phyloP scores from a whole-genome alignment of 2,329 filamentous ascomycete genomes.

The Phyllosticta citribraziliensis region DNA sequence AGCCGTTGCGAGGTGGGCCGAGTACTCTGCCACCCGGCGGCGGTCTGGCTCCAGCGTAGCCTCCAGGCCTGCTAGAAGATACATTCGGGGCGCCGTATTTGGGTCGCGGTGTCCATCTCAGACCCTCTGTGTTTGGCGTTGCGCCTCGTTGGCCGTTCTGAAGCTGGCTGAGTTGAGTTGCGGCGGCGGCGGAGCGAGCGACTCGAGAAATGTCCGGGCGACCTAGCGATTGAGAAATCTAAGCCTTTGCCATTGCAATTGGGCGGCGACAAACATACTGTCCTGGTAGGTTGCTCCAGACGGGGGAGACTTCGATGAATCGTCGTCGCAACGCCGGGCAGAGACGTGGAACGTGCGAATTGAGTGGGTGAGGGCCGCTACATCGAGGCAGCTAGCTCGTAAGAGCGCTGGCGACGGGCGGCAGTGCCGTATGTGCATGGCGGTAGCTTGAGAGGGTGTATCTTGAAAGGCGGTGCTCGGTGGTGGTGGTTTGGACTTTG shows the following conservation, averaged over 20 bases:
- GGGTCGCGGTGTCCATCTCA: not conserved
- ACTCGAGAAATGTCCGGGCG: not conserved
- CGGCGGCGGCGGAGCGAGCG: not conserved
- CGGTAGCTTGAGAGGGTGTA: not conserved
- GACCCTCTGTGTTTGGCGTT: not conserved
- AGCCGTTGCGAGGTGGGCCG: not conserved
- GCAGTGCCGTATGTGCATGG: conserved; percentile 6
- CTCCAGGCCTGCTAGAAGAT: not conserved
- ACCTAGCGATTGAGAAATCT: not conserved
- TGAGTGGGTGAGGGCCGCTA: not conserved
- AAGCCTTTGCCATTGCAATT: not conserved
- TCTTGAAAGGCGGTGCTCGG: not conserved
- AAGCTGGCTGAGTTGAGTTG: not conserved
- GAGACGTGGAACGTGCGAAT: conserved; percentile 9
- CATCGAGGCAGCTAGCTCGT: not conserved
- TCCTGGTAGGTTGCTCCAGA: not conserved
- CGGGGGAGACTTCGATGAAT: not conserved
- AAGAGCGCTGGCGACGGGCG: not conserved
- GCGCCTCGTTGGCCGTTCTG: not conserved
- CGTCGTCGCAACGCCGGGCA: not conserved
- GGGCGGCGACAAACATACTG: not conserved
- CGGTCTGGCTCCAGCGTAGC: not conserved
- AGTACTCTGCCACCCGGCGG: not conserved
- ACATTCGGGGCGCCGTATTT: not conserved
- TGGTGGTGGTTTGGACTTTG: conserved; percentile 6